Conservation (phyloP, 2,329 filamentous ascomycete species). For the Cladosporium oxysporum region DNA sequence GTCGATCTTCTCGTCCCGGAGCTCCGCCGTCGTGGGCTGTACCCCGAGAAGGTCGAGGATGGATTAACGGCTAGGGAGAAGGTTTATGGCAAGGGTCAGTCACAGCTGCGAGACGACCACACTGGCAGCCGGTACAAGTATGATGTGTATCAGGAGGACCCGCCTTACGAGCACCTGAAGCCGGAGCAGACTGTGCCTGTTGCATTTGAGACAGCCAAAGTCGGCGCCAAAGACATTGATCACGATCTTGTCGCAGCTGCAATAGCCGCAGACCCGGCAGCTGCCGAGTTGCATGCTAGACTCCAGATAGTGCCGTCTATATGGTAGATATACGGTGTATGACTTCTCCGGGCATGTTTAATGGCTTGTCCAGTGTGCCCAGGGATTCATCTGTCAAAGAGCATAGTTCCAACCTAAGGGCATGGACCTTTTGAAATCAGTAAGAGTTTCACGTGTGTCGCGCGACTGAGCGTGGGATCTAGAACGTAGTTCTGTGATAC, state of each 20-base stretch:
- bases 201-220: not conserved
- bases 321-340: not conserved
- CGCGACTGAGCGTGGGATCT: too few species aligned
- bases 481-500: too few species aligned
- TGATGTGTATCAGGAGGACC: constrained; percentile 60
- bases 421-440: too few species aligned
- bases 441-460: too few species aligned
- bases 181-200: not conserved
- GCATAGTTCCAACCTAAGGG: too few species aligned
- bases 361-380: too few species aligned
- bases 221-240: not conserved
- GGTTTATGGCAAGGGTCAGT: constrained; percentile 63
- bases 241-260: constrained; percentile 1
- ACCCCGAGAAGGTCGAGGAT: constrained; percentile 33
- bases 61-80: constrained; percentile 50
- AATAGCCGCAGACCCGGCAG: constrained; percentile 6
- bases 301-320: constrained; percentile 12
- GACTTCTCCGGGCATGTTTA: too few species aligned
- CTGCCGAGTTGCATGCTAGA: constrained; percentile 8
- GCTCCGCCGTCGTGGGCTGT: constrained; percentile 40
- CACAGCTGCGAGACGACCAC: constrained; percentile 59
- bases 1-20: constrained; percentile 54
- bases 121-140: constrained; percentile 63
- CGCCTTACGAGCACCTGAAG: constrained; percentile 34
- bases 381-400: too few species aligned